phyloP scores from a whole-genome alignment of 1,284 basidiomycete species.

The Paramarasmius palmivorus region DNA sequence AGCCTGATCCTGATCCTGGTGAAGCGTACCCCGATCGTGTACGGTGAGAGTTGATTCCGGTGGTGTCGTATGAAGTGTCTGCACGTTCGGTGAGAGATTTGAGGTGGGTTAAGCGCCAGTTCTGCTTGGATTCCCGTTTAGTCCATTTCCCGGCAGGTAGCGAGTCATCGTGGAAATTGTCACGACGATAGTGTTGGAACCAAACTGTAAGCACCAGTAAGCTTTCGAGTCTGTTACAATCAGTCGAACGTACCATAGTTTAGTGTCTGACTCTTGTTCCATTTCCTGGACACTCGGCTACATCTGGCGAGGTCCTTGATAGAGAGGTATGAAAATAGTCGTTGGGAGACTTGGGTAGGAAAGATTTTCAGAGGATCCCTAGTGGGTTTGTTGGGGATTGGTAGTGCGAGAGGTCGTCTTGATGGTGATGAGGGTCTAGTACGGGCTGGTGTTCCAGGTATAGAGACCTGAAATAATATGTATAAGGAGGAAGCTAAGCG shows the following conservation, averaged over 20 bases:
- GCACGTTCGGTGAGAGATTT: slow-evolving; percentile 49
- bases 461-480: slow-evolving; percentile 51
- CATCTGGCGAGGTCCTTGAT: slow-evolving; percentile 73
- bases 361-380: slow-evolving; percentile 69
- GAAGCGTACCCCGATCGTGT: slow-evolving; percentile 47
- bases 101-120: slow-evolving; percentile 69
- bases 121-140: slow-evolving; percentile 82
- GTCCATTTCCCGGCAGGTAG: slow-evolving; percentile 83
- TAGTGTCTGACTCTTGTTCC: slow-evolving; percentile 83
- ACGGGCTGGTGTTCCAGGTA: slow-evolving; percentile 66
- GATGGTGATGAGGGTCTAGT: slow-evolving; percentile 68
- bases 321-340: slow-evolving; percentile 69
- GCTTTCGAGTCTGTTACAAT: not conserved
- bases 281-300: slow-evolving; percentile 80
- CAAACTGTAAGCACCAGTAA: slow-evolving; percentile 69
- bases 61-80: slow-evolving; percentile 23
- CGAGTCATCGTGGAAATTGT: slow-evolving; percentile 76
- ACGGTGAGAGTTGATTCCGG: slow-evolving; percentile 33
- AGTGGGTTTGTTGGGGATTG: slow-evolving; percentile 30
- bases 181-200: slow-evolving; percentile 85
- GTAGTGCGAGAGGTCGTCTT: slow-evolving; percentile 43
- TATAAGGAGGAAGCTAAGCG: not conserved
- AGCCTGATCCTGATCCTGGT: slow-evolving; percentile 55
- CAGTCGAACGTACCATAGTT: slow-evolving; percentile 73
- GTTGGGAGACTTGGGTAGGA: slow-evolving; percentile 79